Percentiles rank a stretch among this genome's conserved stretches.
Evolutionary conservation across 306 rosid species (phyloP).

Genomic region (Cyamopsis tetragonoloba): DNA sequence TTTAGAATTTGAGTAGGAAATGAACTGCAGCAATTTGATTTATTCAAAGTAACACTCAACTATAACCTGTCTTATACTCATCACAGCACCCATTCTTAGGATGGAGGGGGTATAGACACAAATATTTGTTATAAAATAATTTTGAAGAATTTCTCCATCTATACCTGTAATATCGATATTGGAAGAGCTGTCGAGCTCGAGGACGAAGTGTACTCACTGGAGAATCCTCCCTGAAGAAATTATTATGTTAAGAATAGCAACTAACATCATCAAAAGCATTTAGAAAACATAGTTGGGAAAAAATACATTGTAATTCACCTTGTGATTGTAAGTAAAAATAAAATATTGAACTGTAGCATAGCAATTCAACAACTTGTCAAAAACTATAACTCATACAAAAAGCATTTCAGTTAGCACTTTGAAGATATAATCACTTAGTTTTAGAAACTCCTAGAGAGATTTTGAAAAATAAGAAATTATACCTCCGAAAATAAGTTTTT

Average conservation of each 20-base stretch:
- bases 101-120: neutral
- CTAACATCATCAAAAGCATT: neutral
- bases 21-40: neutral
- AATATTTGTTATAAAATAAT: neutral
- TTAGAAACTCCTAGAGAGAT: too few species aligned
- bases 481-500: too few species aligned
- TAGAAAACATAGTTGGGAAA: neutral
- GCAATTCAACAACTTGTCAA: neutral
- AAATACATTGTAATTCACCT: neutral
- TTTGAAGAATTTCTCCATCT: conserved; percentile 1
- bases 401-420: conserved; percentile 9
- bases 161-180: conserved; percentile 91
- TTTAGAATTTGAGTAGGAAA: neutral
- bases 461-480: too few species aligned
- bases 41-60: neutral
- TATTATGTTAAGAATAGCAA: neutral
- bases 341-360: neutral
- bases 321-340: neutral
- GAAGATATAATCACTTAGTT: too few species aligned
- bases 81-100: neutral
- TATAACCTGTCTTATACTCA: neutral
- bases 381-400: neutral
- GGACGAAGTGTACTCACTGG: conserved; percentile 78
- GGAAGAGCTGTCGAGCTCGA: conserved; percentile 74
- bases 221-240: conserved; percentile 71